Evolutionary conservation across 306 rosid species (phyloP).

Genomic region (Castanea crenata): DNA sequence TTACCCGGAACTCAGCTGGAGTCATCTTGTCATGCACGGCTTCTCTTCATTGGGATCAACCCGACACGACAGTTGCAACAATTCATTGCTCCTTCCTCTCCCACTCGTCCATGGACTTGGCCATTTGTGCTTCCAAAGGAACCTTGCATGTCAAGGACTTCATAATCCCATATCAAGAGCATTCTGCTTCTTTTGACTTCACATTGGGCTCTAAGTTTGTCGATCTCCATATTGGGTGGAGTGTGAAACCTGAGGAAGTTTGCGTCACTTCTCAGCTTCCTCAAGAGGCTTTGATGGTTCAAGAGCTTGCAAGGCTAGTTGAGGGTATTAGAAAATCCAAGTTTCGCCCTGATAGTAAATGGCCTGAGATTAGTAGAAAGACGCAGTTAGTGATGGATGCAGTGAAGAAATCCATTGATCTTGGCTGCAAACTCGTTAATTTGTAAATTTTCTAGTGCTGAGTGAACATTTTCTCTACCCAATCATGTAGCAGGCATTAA

Average conservation of each 20-base stretch:
- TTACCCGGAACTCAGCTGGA: constrained; percentile 41
- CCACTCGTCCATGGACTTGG: constrained; percentile 59
- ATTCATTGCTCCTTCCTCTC: constrained; percentile 72
- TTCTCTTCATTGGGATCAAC: constrained; percentile 57
- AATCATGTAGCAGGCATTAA: neutral
- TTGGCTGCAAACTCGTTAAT: constrained; percentile 48
- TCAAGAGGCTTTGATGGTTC: constrained; percentile 78
- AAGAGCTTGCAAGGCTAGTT: constrained; percentile 54
- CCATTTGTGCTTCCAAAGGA: constrained; percentile 54
- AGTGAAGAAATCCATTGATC: constrained; percentile 61
- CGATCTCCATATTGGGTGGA: constrained; percentile 69
- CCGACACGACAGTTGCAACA: constrained; percentile 42
- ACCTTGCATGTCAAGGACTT: constrained; percentile 54
- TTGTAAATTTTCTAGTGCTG: constrained; percentile 28
- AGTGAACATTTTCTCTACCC: neutral
- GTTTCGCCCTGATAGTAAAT: constrained; percentile 40
- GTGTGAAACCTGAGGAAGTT: constrained; percentile 48
- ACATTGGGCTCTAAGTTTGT: constrained; percentile 51
- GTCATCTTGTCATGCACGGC: constrained; percentile 62
- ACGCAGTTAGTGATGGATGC: constrained; percentile 72
- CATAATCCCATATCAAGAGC: constrained; percentile 60
- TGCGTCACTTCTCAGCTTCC: constrained; percentile 48
- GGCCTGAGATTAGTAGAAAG: constrained; percentile 67
- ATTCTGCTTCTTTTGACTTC: constrained; percentile 50
- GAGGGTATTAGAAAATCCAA: constrained; percentile 36